Base-by-base conservation (phyloP, 2,329 filamentous ascomycete species). In the Monilinia vaccinii-corymbosi region DNA sequence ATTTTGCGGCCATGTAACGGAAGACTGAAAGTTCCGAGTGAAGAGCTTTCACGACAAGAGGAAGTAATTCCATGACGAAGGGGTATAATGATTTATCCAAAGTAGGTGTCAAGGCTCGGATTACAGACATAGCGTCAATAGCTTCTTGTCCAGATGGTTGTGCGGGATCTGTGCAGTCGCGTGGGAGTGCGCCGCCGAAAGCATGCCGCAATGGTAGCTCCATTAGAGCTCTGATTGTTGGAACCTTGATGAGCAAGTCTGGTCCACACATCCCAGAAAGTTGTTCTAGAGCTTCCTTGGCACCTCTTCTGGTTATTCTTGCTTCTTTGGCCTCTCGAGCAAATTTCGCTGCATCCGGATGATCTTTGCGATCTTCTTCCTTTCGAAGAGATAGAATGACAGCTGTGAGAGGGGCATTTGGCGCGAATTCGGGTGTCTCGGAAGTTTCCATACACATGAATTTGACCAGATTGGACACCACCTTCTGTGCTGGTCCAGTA, bases 381-480 rank as follows among this genome's bases (percentile, higher is more conserved):
- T 99, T 99, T 67, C 93, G 90, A 73, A 99, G 85, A 0, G 94
- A 97, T 18, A 99, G 76, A 60, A 99, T 94, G 16, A 87, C 87
- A 64, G 86, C 85, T 49, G 87, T 88, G 69, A 95, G 87, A 47
- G 79, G 73, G 1, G 88, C 88, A 69, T 97, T 94, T 32, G 89
- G 86, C 5, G 87, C 84, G 72, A 97, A 97, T 70, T 97, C 94
- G 0, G 94, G 94, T 0, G 95, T 99, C 73, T 99, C 95, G 0
- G 94, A 93, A 1, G 95, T 96, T 72, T 99, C 94, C 69, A 97
- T 91, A 70, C 94, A 99, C 64, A 91, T 96, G 74, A 97, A 99
- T 71, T 97, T 97, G 75, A 96, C 90, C 56, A 99, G 75, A 70
- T 99, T 99, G 50, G 89, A 86, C 32, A 97, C 92, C 16, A 99